Base-by-base conservation (phyloP, 208 protist species). In the Acanthamoeba lenticulata region DNA sequence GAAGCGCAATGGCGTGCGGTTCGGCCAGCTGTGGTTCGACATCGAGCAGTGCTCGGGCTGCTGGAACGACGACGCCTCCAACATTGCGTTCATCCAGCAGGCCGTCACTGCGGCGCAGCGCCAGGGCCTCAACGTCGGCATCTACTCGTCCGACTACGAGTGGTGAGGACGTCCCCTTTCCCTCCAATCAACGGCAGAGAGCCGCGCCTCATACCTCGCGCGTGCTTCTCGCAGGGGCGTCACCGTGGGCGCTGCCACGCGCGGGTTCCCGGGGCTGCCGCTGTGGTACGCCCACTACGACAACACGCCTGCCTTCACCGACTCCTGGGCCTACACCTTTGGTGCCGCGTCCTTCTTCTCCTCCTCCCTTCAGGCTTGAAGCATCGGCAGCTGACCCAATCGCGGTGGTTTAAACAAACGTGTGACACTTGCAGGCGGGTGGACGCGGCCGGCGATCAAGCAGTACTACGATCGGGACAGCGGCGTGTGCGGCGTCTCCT, bases 251-350 rank as follows among this genome's bases (percentile, higher is more conserved):
- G 24, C 24, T 0, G 24, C 7, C 44, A 86, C 77, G 0, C 77
- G 77, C 24, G 77, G 77, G 21, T 86, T 86, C 44, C 77, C 77
- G 1, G 77, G 77, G 13, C 45, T 86, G 42, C 77, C 77, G 77
- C 77, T 86, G 77, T 86, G 77, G 77, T 86, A 86, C 44, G 77
- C 77, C 44, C 77, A 86, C 77, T 86, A 86, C 13, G 77, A 86
- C 77, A 86, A 86, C 44, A 24, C 9, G 42, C 77, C 77, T 42
- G 49, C 77, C 27, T 86, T 86, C 77, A 86, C 24, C 29, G 77
- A 86, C 44, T 11, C 44, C 24, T 86, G 77, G 72, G 72, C 72
- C 72, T 86, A 86, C 77, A n/a, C 40, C 42, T 86, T 86, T 44
- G 77, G 62, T 72, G 27, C 17, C 9, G 62, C 21, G 29, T 29